Evolutionary conservation across 768 basidiomycete genomes (phyloP), one percentile per base, ranked within the genome.

Genomic region (Suillus subluteus): DNA sequence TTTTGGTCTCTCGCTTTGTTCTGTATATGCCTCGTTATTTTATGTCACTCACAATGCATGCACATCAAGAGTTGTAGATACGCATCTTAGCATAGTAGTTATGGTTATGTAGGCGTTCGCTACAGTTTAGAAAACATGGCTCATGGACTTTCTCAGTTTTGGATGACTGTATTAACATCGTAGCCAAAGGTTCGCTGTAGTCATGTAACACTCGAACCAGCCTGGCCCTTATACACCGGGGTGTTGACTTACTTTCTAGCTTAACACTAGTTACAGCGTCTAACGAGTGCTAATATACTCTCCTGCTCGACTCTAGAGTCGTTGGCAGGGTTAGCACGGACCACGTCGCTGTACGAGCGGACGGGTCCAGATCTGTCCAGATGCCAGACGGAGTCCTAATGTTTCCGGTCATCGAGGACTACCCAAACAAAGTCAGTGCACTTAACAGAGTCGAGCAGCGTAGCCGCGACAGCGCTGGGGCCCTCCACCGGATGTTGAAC

Each of bases 11-110:
- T 61, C 21, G 32, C 55, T 56, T 56, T 43, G 41, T 18, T 54
- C 6, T 18, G 41, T 21, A 43, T 61, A 43, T 61, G 12, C 40
- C 40, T 30, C 59, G 18, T 58, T 37, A n/a, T 61, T 12, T 43
- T 61, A 56, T 37, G 11, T 30, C 40, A 61, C 59, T 43, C 41
- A 32, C 59, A 43, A 61, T 43, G 41, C 59, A 61, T 32, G 41
- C 59, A 6, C 59, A 61, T 61, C 59, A 43, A 18, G 41, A 21
- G 26, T 41, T 43, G 26, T 61, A 61, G 41, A 61, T 21, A 61
- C 59, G 30, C 26, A 61, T 21, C 40, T 61, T 43, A 43, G 59
- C 59, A 61, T 43, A 18, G 26, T 40, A 26, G 40, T 43, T 30
- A 40, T 32, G 52, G 13, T 37, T 37, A 37, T 37, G 37, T 37